Evolutionary conservation across 345 rosid species (phyloP).

Genomic region (Ceriops tagal): DNA sequence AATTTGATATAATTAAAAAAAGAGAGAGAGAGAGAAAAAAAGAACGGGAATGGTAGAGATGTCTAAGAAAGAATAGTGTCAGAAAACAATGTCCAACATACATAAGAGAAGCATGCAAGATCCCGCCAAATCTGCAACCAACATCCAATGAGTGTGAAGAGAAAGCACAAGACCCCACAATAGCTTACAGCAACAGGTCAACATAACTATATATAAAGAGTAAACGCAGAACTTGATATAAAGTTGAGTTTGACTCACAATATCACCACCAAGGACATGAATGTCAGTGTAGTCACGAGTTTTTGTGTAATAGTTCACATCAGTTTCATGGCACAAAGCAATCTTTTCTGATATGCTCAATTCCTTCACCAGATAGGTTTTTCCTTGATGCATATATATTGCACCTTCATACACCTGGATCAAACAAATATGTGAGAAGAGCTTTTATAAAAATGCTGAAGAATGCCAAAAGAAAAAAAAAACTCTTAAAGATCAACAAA

Average conservation of each 20-base stretch:
- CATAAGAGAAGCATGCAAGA: too few species aligned
- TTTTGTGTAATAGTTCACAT: slow-evolving; percentile 72
- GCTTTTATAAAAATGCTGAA: not conserved
- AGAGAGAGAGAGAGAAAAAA: too few species aligned
- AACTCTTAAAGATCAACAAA: not conserved
- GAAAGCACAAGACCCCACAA: too few species aligned
- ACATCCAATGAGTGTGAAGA: too few species aligned
- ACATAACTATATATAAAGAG: not conserved
- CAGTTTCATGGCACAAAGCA: slow-evolving; percentile 64
- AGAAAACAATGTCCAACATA: too few species aligned
- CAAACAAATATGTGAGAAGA: slow-evolving; percentile 2
- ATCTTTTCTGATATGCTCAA: slow-evolving; percentile 54
- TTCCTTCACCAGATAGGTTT: slow-evolving; percentile 72
- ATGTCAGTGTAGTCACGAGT: slow-evolving; percentile 77
- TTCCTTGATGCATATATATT: slow-evolving; percentile 82
- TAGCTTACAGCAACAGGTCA: too few species aligned
- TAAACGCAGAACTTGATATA: not conserved
- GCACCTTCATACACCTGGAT: slow-evolving; percentile 80
- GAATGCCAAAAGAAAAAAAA: not conserved
- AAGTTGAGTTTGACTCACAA: slow-evolving; percentile 42
- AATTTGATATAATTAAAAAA: too few species aligned
- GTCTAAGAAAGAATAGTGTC: too few species aligned
- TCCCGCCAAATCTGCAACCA: too few species aligned
- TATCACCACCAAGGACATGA: slow-evolving; percentile 66
- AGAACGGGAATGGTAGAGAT: too few species aligned